Evolutionary conservation across 352 stramenopile species (phyloP).

Genomic region (Globisporangium barbulae): DNA sequence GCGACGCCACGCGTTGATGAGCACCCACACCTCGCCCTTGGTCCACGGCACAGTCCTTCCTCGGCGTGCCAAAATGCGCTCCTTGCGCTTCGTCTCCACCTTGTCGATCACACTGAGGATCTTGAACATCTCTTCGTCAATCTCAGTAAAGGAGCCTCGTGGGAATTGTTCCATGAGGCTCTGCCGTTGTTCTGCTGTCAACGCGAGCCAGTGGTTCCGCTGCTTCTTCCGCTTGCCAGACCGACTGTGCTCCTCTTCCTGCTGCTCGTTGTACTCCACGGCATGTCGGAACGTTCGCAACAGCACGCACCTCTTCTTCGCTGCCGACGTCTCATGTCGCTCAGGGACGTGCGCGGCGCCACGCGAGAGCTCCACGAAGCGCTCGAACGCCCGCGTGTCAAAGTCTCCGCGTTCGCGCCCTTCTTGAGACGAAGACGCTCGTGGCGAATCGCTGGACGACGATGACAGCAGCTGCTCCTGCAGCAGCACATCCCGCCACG

Average conservation of each 20-base stretch:
- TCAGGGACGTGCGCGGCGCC: not conserved
- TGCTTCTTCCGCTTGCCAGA: not conserved
- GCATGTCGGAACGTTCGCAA: not conserved
- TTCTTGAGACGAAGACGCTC: not conserved
- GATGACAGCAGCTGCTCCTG: not conserved
- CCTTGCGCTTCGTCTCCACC: not conserved
- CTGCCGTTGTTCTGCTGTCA: not conserved
- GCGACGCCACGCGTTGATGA: constrained; percentile 6
- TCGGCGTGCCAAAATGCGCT: not conserved
- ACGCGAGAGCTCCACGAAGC: constrained; percentile 4
- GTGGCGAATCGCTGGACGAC: too few species aligned
- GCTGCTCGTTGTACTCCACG: not conserved
- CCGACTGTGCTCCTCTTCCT: not conserved
- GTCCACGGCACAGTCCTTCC: not conserved
- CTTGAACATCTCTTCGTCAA: constrained; percentile 1
- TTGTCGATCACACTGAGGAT: not conserved
- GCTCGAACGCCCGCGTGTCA: not conserved
- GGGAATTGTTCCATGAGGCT: not conserved
- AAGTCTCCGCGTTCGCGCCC: not conserved
- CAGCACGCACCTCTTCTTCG: not conserved
- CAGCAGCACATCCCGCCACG: not conserved
- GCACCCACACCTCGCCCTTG: constrained; percentile 4
- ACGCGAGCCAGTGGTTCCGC: not conserved
- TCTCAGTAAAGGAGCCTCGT: not conserved
- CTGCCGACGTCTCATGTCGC: not conserved